Evolutionary conservation across 2,329 filamentous ascomycete genomes (phyloP).

Genomic region (Aspergillus fumigatus): DNA sequence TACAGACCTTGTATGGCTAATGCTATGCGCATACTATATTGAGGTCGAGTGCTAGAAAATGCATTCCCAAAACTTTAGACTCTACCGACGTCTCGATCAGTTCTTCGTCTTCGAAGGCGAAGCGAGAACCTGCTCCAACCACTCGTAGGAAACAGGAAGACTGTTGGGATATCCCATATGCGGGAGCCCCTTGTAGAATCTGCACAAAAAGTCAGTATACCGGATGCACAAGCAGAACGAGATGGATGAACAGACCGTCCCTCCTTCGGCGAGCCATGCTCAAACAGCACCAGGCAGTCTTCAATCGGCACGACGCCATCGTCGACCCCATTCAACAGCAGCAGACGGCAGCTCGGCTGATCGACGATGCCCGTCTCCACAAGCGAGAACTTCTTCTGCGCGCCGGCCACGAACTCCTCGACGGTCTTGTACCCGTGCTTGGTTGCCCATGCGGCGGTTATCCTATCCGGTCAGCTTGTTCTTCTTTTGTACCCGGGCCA

Average conservation of each 20-base stretch:
- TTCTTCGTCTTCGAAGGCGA: conserved; percentile 18
- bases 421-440: conserved; percentile 59
- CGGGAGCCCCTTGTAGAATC: conserved; percentile 54
- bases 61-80: not conserved
- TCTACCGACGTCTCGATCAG: conserved; percentile 3
- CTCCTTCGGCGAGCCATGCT: conserved; percentile 63
- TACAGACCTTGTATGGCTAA: not conserved
- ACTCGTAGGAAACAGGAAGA: conserved; percentile 35
- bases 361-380: conserved; percentile 57
- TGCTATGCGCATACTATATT: not conserved
- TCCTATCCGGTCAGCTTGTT: conserved; percentile 26
- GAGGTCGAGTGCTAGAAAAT: not conserved
- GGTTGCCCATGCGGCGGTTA: conserved; percentile 53
- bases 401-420: conserved; percentile 52
- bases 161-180: conserved; percentile 64
- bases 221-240: too few relatives aligned
- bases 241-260: conserved; percentile 41
- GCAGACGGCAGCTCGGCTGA: conserved; percentile 51
- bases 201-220: not conserved
- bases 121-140: conserved; percentile 30
- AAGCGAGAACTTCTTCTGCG: conserved; percentile 59
- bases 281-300: conserved; percentile 60
- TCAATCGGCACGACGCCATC: conserved; percentile 67
- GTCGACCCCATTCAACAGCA: conserved; percentile 59
- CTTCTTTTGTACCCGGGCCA: too few relatives aligned